Conservation (phyloP, 164 flowering plant genomes). For the Aristolochia contorta region DNA sequence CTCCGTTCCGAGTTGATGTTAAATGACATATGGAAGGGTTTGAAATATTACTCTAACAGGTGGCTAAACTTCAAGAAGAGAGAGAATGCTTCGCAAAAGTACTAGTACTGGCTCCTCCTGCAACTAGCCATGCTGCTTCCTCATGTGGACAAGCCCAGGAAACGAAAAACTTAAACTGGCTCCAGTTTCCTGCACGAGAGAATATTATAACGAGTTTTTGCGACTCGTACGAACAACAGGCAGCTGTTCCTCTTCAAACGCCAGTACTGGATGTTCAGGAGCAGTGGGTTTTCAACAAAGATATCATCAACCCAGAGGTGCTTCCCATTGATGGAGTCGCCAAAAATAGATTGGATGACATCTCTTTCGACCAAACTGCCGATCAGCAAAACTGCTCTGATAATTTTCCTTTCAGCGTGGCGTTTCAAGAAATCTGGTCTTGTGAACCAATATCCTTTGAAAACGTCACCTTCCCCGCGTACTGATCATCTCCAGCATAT, state of each 20-base stretch:
- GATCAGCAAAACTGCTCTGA: constrained; percentile 6
- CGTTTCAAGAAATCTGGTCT: constrained; percentile 11
- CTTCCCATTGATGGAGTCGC: constrained; percentile 11
- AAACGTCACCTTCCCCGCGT: not conserved
- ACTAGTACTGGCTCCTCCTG: constrained; percentile 12
- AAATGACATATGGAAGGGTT: too few species aligned
- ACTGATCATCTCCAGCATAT: not conserved
- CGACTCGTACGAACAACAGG: not conserved
- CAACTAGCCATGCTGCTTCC: constrained; percentile 3
- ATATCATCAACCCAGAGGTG: constrained; percentile 9
- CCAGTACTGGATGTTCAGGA: not conserved
- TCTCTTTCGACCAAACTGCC: constrained; percentile 5
- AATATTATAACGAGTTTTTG: not conserved
- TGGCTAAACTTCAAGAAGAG: constrained; percentile 50
- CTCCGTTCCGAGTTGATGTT: not conserved
- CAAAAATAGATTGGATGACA: constrained; percentile 7
- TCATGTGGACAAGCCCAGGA: constrained; percentile 5
- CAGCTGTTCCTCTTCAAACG: not conserved
- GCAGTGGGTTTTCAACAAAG: constrained; percentile 4
- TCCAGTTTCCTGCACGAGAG: not conserved
- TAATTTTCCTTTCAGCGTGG: constrained; percentile 7
- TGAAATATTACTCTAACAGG: constrained; percentile 20
- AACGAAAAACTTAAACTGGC: not conserved
- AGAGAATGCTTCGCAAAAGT: constrained; percentile 39
- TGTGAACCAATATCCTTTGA: constrained; percentile 3